Conservation (phyloP, 805 yeast genomes). For the Schizosaccharomyces cryophilus region DNA sequence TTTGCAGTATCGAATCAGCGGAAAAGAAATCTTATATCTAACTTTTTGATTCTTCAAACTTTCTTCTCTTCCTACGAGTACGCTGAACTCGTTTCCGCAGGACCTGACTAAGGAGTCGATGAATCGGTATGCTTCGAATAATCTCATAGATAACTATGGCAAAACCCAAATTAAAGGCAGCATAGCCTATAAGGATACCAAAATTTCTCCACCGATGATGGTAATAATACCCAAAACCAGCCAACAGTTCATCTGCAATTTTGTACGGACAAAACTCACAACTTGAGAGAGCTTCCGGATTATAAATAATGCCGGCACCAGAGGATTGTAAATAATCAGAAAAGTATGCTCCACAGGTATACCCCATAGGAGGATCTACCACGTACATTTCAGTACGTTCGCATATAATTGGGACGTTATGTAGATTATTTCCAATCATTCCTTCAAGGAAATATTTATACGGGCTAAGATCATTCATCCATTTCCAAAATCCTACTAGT, state of each 20-base stretch:
- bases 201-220: conserved; percentile 34
- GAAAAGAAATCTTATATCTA: too few relatives aligned
- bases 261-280: neutral
- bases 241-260: neutral
- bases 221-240: neutral
- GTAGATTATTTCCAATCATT: conserved; percentile 18
- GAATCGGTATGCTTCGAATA: neutral
- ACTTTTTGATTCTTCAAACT: too few relatives aligned
- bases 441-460: neutral
- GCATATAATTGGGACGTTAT: neutral
- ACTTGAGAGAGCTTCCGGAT: neutral
- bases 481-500: conserved; percentile 3
- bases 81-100: too few relatives aligned
- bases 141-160: neutral
- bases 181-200: conserved; percentile 35
- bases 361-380: neutral
- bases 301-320: neutral
- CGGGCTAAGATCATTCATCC: neutral
- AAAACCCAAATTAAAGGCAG: conserved; percentile 24
- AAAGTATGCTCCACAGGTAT: neutral
- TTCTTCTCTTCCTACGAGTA: too few relatives aligned
- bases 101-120: too few relatives aligned
- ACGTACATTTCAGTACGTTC: neutral
- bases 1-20: too few relatives aligned
- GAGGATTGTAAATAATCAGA: neutral